A percentile compares a stretch with the other conserved stretches of the same genome.
Conservation (phyloP, 768 basidiomycete species). For the Trametes cinnabarina region DNA sequence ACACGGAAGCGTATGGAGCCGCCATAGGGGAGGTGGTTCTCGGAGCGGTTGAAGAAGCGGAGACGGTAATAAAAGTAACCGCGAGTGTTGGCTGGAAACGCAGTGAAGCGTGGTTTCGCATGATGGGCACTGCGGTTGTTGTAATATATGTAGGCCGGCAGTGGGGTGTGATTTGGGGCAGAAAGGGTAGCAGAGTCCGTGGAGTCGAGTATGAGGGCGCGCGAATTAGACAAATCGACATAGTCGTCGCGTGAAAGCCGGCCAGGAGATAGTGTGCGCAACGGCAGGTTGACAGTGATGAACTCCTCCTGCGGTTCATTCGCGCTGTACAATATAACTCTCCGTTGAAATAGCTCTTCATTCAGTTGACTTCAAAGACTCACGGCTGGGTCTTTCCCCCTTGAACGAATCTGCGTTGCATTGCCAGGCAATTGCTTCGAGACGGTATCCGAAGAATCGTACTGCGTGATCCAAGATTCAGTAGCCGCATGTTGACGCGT, state of each 20-base stretch:
- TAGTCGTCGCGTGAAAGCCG: neutral
- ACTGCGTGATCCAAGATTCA: too few relatives aligned
- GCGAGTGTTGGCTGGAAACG: constrained; percentile 5
- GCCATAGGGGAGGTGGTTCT: neutral
- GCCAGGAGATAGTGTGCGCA: neutral
- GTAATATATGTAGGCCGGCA: neutral
- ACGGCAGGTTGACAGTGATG: neutral
- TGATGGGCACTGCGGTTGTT: too few relatives aligned
- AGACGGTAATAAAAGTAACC: constrained; percentile 7
- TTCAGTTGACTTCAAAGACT: too few relatives aligned
- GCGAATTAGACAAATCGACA: neutral
- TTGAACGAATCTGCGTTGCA: too few relatives aligned
- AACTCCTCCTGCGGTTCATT: neutral
- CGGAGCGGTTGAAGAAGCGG: too few relatives aligned
- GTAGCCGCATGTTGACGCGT: too few relatives aligned
- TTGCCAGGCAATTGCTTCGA: too few relatives aligned
- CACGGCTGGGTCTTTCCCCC: too few relatives aligned
- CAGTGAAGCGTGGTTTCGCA: neutral
- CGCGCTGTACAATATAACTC: too few relatives aligned
- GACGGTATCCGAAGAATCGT: too few relatives aligned
- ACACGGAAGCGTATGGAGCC: constrained; percentile 7
- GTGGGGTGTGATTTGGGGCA: neutral
- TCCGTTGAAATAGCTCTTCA: too few relatives aligned
- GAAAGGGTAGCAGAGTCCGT: neutral
- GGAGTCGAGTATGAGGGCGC: neutral